Percentiles rank a stretch among this genome's conserved stretches.
phyloP scores from a whole-genome alignment of 768 basidiomycete genomes.

The Tulasnella sp. region DNA sequence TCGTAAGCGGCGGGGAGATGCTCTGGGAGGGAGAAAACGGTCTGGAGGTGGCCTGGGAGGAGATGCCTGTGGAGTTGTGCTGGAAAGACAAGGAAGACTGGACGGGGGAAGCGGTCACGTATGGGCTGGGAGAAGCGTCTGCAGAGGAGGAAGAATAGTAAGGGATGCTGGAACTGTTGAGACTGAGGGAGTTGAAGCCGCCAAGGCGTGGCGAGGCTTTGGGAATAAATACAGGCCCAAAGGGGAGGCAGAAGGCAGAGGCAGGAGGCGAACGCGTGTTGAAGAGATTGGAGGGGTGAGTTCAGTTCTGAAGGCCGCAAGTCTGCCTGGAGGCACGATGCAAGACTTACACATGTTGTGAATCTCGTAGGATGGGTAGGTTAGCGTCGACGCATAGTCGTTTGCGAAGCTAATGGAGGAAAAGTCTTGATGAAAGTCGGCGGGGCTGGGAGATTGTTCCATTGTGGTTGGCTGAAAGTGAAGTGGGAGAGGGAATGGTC shows the following conservation, averaged over 20 bases:
- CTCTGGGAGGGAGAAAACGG: constrained; percentile 17
- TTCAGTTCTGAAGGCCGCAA: neutral
- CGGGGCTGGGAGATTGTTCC: constrained; percentile 35
- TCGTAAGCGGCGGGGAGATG: constrained; percentile 18
- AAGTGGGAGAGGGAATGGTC: constrained; percentile 16
- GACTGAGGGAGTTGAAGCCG: constrained; percentile 16
- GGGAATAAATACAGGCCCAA: constrained; percentile 13
- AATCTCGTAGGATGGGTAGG: constrained; percentile 17
- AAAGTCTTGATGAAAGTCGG: constrained; percentile 37
- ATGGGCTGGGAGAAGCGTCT: constrained; percentile 16
- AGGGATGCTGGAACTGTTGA: constrained; percentile 34
- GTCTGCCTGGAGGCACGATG: neutral
- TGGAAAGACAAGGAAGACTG: constrained; percentile 13
- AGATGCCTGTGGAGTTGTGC: neutral
- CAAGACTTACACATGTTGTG: constrained; percentile 15
- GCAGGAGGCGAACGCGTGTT: constrained; percentile 44
- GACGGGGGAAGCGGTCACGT: constrained; percentile 16
- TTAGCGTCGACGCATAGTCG: constrained; percentile 24
- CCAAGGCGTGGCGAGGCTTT: constrained; percentile 18
- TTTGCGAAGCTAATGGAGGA: constrained; percentile 31
- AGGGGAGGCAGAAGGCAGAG: constrained; percentile 7
- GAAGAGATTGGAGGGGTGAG: constrained; percentile 43
- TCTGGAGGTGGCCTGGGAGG: neutral
- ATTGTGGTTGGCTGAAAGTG: constrained; percentile 38
- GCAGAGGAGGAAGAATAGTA: constrained; percentile 47